A percentile compares a stretch with the other conserved stretches of the same genome.
phyloP scores from a whole-genome alignment of 2,329 filamentous ascomycete species.

The Trichoderma atroviride region DNA sequence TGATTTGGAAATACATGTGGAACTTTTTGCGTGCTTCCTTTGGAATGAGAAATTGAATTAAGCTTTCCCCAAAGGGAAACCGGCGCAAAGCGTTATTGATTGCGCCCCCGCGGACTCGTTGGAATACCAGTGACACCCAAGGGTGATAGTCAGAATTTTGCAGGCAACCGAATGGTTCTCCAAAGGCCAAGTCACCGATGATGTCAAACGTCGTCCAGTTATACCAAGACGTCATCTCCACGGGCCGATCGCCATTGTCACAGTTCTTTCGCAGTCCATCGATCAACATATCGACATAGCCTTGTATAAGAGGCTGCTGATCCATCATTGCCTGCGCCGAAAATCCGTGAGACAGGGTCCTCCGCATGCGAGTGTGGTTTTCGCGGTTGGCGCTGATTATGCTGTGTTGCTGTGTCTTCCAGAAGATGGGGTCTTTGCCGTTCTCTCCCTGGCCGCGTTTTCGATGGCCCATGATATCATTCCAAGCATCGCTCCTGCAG shows the following conservation, averaged over 20 bases:
- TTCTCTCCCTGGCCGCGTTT: conserved; percentile 27
- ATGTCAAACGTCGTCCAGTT: conserved; percentile 38
- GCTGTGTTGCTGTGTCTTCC: conserved; percentile 5
- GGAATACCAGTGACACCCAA: conserved; percentile 34
- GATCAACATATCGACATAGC: conserved; percentile 36
- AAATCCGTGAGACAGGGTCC: conserved; percentile 36
- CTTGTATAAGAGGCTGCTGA: conserved; percentile 37
- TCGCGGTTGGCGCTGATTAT: conserved; percentile 30
- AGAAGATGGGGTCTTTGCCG: conserved; percentile 24
- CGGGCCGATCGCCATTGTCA: conserved; percentile 2
- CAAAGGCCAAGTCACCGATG: conserved; percentile 38
- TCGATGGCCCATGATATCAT: conserved; percentile 30
- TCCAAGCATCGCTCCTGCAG: conserved; percentile 21
- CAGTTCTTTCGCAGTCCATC: conserved; percentile 30
- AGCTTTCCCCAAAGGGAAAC: background rate
- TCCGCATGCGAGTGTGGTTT: conserved; percentile 33
- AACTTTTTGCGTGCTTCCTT: background rate
- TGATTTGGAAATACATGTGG: background rate
- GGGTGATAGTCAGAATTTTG: conserved; percentile 33
- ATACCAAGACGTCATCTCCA: conserved; percentile 36
- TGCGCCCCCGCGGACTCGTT: background rate
- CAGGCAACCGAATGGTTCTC: conserved; percentile 36
- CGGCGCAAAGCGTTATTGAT: background rate
- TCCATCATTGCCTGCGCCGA: conserved; percentile 35
- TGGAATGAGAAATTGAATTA: conserved; percentile 1